Base-by-base conservation (phyloP, 768 basidiomycete genomes). In the Filobasidium floriforme region DNA sequence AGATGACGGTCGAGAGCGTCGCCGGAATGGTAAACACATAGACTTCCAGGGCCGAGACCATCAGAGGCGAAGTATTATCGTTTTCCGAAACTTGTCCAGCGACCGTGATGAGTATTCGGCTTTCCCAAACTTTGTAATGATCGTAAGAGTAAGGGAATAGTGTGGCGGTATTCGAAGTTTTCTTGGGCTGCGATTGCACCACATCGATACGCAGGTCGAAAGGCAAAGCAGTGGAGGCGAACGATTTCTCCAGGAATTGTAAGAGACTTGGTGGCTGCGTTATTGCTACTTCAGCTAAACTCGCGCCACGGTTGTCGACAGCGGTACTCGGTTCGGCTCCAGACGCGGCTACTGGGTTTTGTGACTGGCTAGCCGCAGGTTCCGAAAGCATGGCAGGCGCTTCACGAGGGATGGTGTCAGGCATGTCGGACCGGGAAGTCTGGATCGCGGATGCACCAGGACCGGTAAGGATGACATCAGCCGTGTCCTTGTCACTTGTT, bases 1-100 rank as follows among this genome's bases (percentile, higher is more conserved):
- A 96, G 40, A 98, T 78, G 41, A 97, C 83, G 2, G 85, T 85
- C 63, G 84, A 84, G 1, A 82, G 81, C 1, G 89, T 87, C 4
- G 84, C 70, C 1, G 90, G 88, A 60, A 93, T 74, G 59, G 84
- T 83, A 82, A 90, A 93, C 29, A 92, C 77, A 44, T 79, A 82
- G 0, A 85, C 88, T 75, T 93, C 90, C 37, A 72, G 32, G 2
- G 67, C 67, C 22, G 46, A 60, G 2, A 68, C 14, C n/a, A 68
- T 28, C 1, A 68, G 46, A 7, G 29, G 24, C 22, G 11, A 11
- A 15, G 6, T 7, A 7, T 46, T 14, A 4, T 26, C 15, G 18
- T 51, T 29, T 28, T 57, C 24, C 46, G 46, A 14, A 15, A 24
- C 54, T 24, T 28, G 22, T 28, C 54, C 54, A 4, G 54, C 15